These are phyloP conservation scores for Boletus smithii DNA, from an alignment of 1,284 basidiomycete species.

Conservation along the genomic window DNA sequence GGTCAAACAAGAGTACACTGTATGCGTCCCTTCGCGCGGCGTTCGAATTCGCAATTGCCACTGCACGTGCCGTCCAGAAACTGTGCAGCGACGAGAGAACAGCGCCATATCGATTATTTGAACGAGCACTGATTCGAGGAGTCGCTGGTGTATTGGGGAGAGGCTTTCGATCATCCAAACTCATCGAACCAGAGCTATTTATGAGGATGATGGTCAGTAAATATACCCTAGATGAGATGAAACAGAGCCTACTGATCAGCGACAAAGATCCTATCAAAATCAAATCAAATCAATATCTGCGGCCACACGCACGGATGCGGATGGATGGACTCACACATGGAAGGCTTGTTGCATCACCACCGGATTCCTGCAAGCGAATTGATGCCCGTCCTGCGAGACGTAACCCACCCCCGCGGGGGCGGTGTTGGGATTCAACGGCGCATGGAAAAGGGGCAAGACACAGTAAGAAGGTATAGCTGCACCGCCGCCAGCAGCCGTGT, in stretches of 20 bases:
- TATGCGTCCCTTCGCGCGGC: slow-evolving; percentile 51
- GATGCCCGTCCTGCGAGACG: slow-evolving; percentile 46
- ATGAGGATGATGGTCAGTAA: background rate
- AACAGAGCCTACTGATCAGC: slow-evolving; percentile 21
- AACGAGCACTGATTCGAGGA: slow-evolving; percentile 33
- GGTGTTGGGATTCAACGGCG: slow-evolving; percentile 33
- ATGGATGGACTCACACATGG: slow-evolving; percentile 21
- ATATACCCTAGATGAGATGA: background rate
- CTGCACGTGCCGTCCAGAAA: slow-evolving; percentile 54
- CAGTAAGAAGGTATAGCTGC: slow-evolving; percentile 54
- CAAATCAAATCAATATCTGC: slow-evolving; percentile 3
- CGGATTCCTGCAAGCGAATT: slow-evolving; percentile 56
- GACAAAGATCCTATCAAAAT: slow-evolving; percentile 26
- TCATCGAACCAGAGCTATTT: slow-evolving; percentile 56
- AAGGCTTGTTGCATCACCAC: slow-evolving; percentile 40
- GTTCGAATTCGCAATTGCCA: slow-evolving; percentile 34
- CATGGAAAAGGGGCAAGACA: slow-evolving; percentile 52
- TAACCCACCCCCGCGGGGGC: slow-evolving; percentile 41
- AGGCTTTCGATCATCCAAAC: slow-evolving; percentile 39
- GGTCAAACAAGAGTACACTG: slow-evolving; percentile 52
- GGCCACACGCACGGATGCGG: background rate
- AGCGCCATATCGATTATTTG: slow-evolving; percentile 55
- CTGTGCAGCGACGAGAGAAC: slow-evolving; percentile 52
- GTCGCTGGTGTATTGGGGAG: slow-evolving; percentile 46
- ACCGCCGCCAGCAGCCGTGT: slow-evolving; percentile 38